A percentile compares a stretch with the other conserved stretches of the same genome.
phyloP scores from a whole-genome alignment of 1,284 basidiomycete genomes.

The Melampsora abietis-canadensis region DNA sequence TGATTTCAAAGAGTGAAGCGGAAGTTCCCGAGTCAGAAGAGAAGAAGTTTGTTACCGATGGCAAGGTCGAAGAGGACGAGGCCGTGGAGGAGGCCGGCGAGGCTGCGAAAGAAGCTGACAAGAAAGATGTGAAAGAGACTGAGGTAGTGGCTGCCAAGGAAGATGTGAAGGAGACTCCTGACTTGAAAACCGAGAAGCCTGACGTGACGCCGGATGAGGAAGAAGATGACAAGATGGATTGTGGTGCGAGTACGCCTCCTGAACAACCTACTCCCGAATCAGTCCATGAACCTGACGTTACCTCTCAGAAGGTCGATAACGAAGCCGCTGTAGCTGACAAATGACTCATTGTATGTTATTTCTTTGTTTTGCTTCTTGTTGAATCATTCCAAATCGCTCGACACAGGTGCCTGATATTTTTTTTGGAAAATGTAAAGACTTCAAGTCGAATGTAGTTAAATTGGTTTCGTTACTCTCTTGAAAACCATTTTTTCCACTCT shows the following conservation, averaged over 20 bases:
- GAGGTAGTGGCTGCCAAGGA: conserved; percentile 9
- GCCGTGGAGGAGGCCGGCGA: background rate
- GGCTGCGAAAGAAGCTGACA: background rate
- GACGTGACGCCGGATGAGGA: background rate
- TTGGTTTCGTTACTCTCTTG: too few species aligned
- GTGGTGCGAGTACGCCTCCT: background rate
- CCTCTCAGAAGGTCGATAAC: background rate
- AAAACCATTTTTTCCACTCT: too few species aligned
- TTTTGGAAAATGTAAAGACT: background rate
- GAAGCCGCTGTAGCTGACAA: background rate
- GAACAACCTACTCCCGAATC: conserved; percentile 6
- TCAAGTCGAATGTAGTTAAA: background rate
- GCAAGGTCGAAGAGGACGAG: background rate
- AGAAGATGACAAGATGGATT: conserved; percentile 2
- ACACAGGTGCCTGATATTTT: background rate
- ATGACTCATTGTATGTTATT: background rate
- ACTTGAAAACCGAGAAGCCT: background rate
- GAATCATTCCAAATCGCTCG: background rate
- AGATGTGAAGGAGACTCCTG: background rate
- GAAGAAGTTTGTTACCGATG: conserved; percentile 2
- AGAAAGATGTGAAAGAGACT: background rate
- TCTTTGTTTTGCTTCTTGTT: background rate
- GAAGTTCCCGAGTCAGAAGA: background rate
- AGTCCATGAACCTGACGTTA: background rate
- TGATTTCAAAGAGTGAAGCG: background rate